Base-by-base conservation (phyloP, 2,329 filamentous ascomycete genomes). In the Daldinia sp. region DNA sequence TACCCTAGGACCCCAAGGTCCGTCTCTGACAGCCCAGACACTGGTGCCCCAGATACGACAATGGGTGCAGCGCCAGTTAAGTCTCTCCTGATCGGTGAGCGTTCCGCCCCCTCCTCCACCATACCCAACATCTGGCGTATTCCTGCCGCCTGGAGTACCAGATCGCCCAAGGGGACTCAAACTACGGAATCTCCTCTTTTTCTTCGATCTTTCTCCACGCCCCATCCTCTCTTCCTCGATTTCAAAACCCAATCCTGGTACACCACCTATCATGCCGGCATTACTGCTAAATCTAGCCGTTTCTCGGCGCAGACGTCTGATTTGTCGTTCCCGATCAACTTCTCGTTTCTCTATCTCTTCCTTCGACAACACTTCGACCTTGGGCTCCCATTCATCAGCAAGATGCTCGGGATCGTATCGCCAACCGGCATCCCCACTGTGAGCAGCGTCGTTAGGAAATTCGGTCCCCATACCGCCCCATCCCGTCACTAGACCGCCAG, bases 311-410 rank as follows among this genome's bases (percentile, higher is more conserved):
- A 97, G 80, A 61, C 95, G 85, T 61, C 95, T 85, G 35, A 97
- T 90, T 77, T 98, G 93, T 57, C 95, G 85, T 77, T 99, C 95
- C 39, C 95, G 87, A 74, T 99, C 95, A 52, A 93, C 93, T 77
- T 99, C 95, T 25, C 95, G 87, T 80, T 96, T 96, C 78, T 99
- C 95, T 55, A 99, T 98, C 74, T 99, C 95, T 71, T 99, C 95
- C 71, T 97, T 96, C 35, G 90, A 94, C 1, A 99, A 80, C 0
- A 85, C 83, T 75, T 94, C 92, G 7, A 95, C 83, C 79, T 91
- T 92, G 5, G 92, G 90, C 74, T 93, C 91, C 92, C 92, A 95
- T 64, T 91, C 89, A 67, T 92, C 90, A 6, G 86, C 94, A 3
- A 98, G 83, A 61, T 93, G 90, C 73, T 98, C 95, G 2, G 93